Conservation (phyloP, 2,329 filamentous ascomycete species). For the Fusarium pseudocircinatum region DNA sequence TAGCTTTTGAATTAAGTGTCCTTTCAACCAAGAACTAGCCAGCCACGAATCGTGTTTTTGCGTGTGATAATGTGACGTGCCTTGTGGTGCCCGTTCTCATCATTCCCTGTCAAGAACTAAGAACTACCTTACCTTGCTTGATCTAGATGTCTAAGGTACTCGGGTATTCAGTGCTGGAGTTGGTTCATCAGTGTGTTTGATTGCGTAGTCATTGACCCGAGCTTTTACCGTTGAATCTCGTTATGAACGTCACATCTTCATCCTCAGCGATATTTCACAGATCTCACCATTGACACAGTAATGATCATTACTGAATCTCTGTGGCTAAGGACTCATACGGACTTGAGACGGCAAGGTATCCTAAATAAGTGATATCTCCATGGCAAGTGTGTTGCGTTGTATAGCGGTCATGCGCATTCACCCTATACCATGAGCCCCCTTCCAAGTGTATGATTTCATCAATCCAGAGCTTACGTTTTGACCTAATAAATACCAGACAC, state of each 20-base stretch:
- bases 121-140: not conserved
- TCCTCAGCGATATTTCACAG: not conserved
- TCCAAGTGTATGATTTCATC: conserved; percentile 36
- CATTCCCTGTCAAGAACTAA: not conserved
- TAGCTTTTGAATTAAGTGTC: not conserved
- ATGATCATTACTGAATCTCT: not conserved
- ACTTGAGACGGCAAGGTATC: not conserved
- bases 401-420: conserved; percentile 27
- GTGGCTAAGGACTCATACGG: not conserved
- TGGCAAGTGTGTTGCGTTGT: not conserved
- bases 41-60: not conserved
- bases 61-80: not conserved
- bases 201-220: conserved; percentile 3
- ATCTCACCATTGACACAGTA: not conserved
- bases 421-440: conserved; percentile 41
- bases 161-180: not conserved
- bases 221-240: conserved; percentile 24
- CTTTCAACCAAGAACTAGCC: not conserved
- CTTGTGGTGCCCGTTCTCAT: not conserved
- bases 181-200: not conserved
- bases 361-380: not conserved
- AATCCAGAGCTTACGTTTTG: not conserved
- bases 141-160: not conserved
- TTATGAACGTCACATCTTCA: conserved; percentile 18
- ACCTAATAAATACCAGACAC: conserved; percentile 46